Evolutionary conservation across 2,329 filamentous ascomycete genomes (phyloP).

Genomic region (Pleomassaria siparia): DNA sequence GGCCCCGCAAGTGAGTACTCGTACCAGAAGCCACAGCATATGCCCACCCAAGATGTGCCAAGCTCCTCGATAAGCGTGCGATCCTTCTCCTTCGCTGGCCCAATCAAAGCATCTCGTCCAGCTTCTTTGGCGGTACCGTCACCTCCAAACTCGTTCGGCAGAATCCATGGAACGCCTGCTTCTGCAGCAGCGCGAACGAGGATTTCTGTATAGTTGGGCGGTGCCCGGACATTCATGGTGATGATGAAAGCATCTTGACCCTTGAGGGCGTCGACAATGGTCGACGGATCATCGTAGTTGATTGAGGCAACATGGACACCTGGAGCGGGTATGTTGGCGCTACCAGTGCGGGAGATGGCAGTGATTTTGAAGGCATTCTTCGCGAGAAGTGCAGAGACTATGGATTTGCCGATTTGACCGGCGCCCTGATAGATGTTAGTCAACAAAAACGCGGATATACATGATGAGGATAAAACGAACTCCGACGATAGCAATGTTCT

Average conservation of each 20-base stretch:
- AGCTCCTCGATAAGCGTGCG: constrained; percentile 22
- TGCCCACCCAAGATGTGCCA: constrained; percentile 28
- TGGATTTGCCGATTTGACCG: constrained; percentile 35
- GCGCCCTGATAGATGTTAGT: constrained; percentile 19
- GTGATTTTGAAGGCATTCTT: constrained; percentile 39
- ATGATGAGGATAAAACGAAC: constrained; percentile 18
- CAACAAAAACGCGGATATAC: not conserved
- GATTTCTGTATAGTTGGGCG: constrained; percentile 20
- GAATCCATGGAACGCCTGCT: constrained; percentile 34
- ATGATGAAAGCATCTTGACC: constrained; percentile 39
- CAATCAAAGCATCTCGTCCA: constrained; percentile 16
- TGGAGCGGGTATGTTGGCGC: constrained; percentile 43
- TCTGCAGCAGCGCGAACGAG: constrained; percentile 29
- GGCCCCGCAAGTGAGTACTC: constrained; percentile 14
- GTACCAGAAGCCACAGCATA: constrained; percentile 35
- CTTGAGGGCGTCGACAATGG: constrained; percentile 19
- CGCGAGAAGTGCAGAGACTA: constrained; percentile 32
- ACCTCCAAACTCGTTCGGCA: constrained; percentile 28
- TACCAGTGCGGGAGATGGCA: constrained; percentile 45
- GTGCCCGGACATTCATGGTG: constrained; percentile 28
- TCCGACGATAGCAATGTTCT: constrained; percentile 41
- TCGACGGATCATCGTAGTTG: constrained; percentile 42
- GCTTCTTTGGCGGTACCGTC: constrained; percentile 22
- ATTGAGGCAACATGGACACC: constrained; percentile 42
- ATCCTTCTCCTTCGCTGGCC: constrained; percentile 12